Conservation (phyloP, 2,329 filamentous ascomycete species). For the Aspergillus intermedius region DNA sequence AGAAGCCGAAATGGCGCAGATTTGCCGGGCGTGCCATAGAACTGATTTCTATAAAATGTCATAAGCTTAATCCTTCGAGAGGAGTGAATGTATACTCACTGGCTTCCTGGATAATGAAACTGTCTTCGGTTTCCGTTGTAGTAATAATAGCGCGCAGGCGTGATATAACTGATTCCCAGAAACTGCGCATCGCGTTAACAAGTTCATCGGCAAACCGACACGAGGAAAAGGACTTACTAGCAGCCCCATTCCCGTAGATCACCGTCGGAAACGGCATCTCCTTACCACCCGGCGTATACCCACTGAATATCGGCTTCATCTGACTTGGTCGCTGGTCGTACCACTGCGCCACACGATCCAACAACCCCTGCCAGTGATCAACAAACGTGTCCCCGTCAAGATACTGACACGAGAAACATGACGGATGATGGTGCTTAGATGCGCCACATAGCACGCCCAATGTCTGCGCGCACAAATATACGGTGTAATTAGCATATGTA, state of each 20-base stretch:
- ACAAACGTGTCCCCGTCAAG: constrained; percentile 16
- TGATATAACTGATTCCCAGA: constrained; percentile 33
- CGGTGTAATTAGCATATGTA: constrained; percentile 47
- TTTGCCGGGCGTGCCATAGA: constrained; percentile 44
- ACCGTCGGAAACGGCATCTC: constrained; percentile 21
- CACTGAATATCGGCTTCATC: constrained; percentile 22
- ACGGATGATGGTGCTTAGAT: constrained; percentile 7
- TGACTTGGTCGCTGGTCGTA: constrained; percentile 26
- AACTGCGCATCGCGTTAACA: constrained; percentile 10
- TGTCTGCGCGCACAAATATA: constrained; percentile 44
- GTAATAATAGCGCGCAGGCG: constrained; percentile 21
- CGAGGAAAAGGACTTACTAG: constrained; percentile 13
- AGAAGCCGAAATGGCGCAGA: constrained; percentile 41
- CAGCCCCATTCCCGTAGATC: constrained; percentile 20
- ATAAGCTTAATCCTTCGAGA: neutral
- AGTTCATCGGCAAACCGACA: neutral
- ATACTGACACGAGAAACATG: constrained; percentile 12
- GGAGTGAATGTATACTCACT: constrained; percentile 8
- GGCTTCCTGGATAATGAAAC: constrained; percentile 17
- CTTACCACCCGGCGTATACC: constrained; percentile 8
- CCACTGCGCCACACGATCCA: constrained; percentile 39
- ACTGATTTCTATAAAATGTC: constrained; percentile 27
- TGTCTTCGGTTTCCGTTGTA: constrained; percentile 25
- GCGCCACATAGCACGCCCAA: constrained; percentile 32
- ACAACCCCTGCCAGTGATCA: constrained; percentile 34